Conservation (phyloP, 352 stramenopile species). For the Globisporangium megalacanthum region DNA sequence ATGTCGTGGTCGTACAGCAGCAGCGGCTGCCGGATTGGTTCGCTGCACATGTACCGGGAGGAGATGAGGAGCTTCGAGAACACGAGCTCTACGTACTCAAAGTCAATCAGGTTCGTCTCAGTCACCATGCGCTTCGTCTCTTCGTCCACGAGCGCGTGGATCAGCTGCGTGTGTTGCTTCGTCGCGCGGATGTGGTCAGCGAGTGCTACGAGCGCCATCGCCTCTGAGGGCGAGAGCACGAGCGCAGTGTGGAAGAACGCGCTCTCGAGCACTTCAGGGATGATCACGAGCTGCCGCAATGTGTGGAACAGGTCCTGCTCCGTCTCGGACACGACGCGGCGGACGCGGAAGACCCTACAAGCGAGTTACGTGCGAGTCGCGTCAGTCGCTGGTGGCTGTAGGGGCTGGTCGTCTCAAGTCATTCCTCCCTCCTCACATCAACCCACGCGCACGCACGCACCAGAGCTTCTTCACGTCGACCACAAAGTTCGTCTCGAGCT, state of each 20-base stretch:
- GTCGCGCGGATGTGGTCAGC: slow-evolving; percentile 12
- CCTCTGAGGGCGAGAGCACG: slow-evolving; percentile 4
- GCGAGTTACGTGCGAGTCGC: too few relatives aligned
- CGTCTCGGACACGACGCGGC: slow-evolving; percentile 12
- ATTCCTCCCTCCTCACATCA: too few relatives aligned
- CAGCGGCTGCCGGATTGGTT: slow-evolving; percentile 20
- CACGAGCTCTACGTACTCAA: slow-evolving; percentile 19
- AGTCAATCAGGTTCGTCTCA: slow-evolving; percentile 12
- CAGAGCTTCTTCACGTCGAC: slow-evolving; percentile 19
- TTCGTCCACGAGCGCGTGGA: slow-evolving; percentile 15
- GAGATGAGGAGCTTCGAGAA: slow-evolving; percentile 17
- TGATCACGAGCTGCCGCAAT: slow-evolving; percentile 22
- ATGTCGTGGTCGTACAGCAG: slow-evolving; percentile 25
- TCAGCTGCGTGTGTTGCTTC: slow-evolving; percentile 7
- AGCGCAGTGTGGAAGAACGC: slow-evolving; percentile 16
- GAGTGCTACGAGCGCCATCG: slow-evolving; percentile 1
- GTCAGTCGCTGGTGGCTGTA: too few relatives aligned
- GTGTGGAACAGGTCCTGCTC: slow-evolving; percentile 21
- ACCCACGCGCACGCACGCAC: slow-evolving; percentile 5
- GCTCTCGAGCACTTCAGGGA: slow-evolving; percentile 23
- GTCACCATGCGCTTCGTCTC: slow-evolving; percentile 12
- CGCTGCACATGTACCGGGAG: slow-evolving; percentile 17
- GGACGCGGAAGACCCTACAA: slow-evolving; percentile 15
- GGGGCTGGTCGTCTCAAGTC: too few relatives aligned
- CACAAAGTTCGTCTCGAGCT: slow-evolving; percentile 20